A percentile compares a stretch with the other conserved stretches of the same genome.
phyloP scores from a whole-genome alignment of 257 asterid genomes.

The Hygrophila difformis region DNA sequence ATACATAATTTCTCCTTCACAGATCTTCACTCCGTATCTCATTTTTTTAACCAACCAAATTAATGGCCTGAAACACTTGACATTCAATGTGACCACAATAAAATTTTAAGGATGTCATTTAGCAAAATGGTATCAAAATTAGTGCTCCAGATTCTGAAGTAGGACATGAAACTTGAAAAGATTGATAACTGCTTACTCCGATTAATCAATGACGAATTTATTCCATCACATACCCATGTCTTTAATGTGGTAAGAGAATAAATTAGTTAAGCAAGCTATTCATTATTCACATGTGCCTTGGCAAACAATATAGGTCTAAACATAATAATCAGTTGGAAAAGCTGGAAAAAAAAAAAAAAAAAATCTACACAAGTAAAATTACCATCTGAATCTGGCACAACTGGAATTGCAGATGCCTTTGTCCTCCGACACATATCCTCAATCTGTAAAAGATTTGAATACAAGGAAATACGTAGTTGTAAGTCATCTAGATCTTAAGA shows the following conservation, averaged over 20 bases:
- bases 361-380: conserved; percentile 9
- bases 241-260: neutral
- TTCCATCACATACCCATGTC: neutral
- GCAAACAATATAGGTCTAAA: too few relatives aligned
- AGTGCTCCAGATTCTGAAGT: conserved; percentile 10
- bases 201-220: neutral
- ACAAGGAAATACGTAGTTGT: too few relatives aligned
- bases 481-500: too few relatives aligned
- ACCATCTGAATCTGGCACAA: conserved; percentile 96
- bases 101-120: conserved; percentile 8
- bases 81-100: too few relatives aligned
- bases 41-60: too few relatives aligned
- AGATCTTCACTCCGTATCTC: too few relatives aligned
- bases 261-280: too few relatives aligned
- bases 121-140: conserved; percentile 3
- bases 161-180: too few relatives aligned
- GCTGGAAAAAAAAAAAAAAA: neutral
- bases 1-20: too few relatives aligned
- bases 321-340: too few relatives aligned
- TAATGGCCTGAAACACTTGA: neutral
- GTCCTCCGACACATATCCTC: conserved; percentile 82
- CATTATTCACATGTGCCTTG: too few relatives aligned
- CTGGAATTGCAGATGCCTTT: conserved; percentile 84
- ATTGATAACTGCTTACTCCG: too few relatives aligned
- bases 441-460: conserved; percentile 48